These are phyloP conservation scores for Globisporangium parvum DNA, from an alignment of 352 stramenopile genomes.

Conservation along the genomic window DNA sequence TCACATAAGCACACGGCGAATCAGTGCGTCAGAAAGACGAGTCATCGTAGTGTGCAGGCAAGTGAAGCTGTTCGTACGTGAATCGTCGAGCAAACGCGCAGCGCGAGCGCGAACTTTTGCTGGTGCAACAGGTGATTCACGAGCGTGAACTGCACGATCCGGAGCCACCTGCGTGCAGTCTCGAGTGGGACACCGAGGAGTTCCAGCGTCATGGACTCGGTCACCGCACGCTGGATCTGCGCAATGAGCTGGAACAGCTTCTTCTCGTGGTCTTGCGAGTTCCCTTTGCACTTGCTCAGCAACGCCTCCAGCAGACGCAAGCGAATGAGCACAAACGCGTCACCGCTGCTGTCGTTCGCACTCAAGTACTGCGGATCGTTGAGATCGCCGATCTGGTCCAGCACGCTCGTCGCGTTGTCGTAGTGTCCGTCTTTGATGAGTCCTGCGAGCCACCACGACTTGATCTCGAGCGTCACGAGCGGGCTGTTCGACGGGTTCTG, in stretches of 20 bases:
- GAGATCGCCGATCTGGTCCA: conserved; percentile 72
- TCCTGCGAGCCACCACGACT: conserved; percentile 77
- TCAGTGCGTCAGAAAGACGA: no score
- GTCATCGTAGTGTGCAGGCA: background rate
- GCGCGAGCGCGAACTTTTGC: conserved; percentile 60
- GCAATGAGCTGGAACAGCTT: conserved; percentile 55
- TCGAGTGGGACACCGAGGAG: conserved; percentile 28
- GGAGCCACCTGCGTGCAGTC: conserved; percentile 39
- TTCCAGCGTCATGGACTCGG: conserved; percentile 21
- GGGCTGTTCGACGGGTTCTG: conserved; percentile 45
- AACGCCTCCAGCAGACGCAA: conserved; percentile 57
- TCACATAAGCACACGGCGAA: background rate
- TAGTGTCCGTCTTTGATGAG: conserved; percentile 77
- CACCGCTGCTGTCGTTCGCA: conserved; percentile 8
- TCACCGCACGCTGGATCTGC: conserved; percentile 19
- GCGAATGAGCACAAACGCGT: conserved; percentile 50
- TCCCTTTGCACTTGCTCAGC: conserved; percentile 67
- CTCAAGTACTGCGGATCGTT: conserved; percentile 22
- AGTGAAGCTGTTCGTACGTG: conserved; percentile 29
- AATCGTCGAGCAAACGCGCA: conserved; percentile 62
- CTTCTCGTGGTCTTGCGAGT: conserved; percentile 48
- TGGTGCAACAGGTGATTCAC: conserved; percentile 67
- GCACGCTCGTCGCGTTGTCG: conserved; percentile 61
- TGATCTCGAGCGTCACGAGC: conserved; percentile 52
- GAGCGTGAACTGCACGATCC: conserved; percentile 57